phyloP scores from a whole-genome alignment of 345 rosid genomes.

The Camelina laxa region DNA sequence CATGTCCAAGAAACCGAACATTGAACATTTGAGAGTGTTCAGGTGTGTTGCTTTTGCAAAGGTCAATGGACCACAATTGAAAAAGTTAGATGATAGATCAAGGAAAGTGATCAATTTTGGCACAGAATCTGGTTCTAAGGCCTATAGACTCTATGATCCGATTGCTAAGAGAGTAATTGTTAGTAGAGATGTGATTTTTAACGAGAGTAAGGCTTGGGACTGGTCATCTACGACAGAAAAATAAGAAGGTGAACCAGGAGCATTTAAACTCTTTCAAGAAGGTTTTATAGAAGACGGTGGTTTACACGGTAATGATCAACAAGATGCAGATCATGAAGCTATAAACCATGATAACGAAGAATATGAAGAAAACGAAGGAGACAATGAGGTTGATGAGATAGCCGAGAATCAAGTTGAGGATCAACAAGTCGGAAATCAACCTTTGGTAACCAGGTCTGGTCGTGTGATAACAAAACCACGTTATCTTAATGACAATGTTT shows the following conservation, averaged over 20 bases:
- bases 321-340: neutral
- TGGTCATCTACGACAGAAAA: neutral
- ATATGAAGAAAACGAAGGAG: neutral
- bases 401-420: neutral
- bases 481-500: neutral
- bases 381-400: neutral
- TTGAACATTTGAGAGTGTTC: neutral
- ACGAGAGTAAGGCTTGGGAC: neutral
- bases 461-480: neutral
- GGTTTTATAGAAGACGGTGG: neutral
- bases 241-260: neutral
- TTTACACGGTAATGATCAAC: neutral
- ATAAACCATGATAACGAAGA: neutral
- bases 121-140: neutral
- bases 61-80: neutral
- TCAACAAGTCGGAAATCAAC: too few relatives aligned
- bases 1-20: neutral
- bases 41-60: too few relatives aligned
- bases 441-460: accelerated
- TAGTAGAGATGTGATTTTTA: neutral
- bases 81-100: neutral
- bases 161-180: neutral
- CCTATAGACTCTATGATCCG: neutral
- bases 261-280: neutral
- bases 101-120: neutral